Percentiles rank a stretch among this genome's conserved stretches.
Conservation (phyloP, 495 filamentous ascomycete species). For the Xylaria sp. region DNA sequence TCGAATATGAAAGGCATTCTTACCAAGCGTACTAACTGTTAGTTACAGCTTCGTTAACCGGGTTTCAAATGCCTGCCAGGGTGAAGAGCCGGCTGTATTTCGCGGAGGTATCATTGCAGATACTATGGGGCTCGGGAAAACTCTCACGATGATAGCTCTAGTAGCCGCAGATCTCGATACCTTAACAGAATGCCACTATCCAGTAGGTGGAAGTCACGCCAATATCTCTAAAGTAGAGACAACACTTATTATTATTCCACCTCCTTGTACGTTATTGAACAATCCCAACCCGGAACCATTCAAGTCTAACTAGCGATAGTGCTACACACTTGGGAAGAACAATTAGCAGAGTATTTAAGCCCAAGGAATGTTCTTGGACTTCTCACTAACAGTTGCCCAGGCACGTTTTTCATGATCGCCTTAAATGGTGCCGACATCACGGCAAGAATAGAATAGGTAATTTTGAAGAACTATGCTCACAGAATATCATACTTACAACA, state of each 20-base stretch:
- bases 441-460: not conserved
- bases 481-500: not conserved
- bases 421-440: not conserved
- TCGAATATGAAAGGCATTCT: not conserved
- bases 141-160: conserved; percentile 45
- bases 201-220: no score
- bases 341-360: not conserved
- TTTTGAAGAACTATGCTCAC: not conserved
- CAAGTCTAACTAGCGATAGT: not conserved
- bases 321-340: conserved; percentile 1
- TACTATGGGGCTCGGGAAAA: conserved; percentile 52
- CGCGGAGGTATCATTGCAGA: conserved; percentile 37
- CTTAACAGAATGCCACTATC: not conserved
- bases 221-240: not conserved
- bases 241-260: not conserved
- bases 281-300: not conserved
- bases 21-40: not conserved
- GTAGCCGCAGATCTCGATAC: not conserved
- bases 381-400: not conserved
- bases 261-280: not conserved
- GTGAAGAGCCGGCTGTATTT: not conserved
- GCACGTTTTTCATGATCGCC: not conserved
- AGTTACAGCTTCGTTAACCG: not conserved
- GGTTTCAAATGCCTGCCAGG: not conserved
- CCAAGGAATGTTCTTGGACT: no score